These are phyloP conservation scores for Aspergillus sp. DNA, from an alignment of 2,329 filamentous ascomycete genomes.

Conservation along the genomic window DNA sequence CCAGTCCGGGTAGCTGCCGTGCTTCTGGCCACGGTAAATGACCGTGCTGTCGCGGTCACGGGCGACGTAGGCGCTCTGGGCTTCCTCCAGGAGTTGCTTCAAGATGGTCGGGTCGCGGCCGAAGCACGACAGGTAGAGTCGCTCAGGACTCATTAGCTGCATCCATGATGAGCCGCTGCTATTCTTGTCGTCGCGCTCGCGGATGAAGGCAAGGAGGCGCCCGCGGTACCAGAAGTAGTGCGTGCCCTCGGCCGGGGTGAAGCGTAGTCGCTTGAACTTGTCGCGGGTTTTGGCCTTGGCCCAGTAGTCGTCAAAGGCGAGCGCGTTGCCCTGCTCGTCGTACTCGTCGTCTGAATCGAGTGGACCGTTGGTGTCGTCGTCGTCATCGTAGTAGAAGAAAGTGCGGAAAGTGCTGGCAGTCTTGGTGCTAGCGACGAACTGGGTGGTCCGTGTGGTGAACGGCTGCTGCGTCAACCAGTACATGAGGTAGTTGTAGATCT, in stretches of 20 bases:
- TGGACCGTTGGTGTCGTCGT: slow-evolving; percentile 21
- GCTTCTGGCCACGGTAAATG: slow-evolving; percentile 37
- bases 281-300: slow-evolving; percentile 38
- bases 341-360: slow-evolving; percentile 26
- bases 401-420: slow-evolving; percentile 46
- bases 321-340: slow-evolving; percentile 30
- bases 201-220: slow-evolving; percentile 46
- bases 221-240: slow-evolving; percentile 69
- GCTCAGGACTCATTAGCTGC: slow-evolving; percentile 23
- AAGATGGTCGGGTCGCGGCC: slow-evolving; percentile 35
- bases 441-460: slow-evolving; percentile 59
- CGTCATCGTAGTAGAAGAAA: slow-evolving; percentile 13
- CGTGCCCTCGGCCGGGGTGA: slow-evolving; percentile 66
- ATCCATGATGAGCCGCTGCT: slow-evolving; percentile 10
- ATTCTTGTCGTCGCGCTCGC: slow-evolving; percentile 27
- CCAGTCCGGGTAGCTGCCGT: slow-evolving; percentile 26
- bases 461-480: slow-evolving; percentile 64
- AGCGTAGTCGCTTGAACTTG: slow-evolving; percentile 42
- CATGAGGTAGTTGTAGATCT: slow-evolving; percentile 72
- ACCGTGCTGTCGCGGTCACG: slow-evolving; percentile 37
- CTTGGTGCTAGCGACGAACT: slow-evolving; percentile 63
- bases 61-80: slow-evolving; percentile 35
- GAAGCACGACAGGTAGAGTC: slow-evolving; percentile 34
- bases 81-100: slow-evolving; percentile 35
- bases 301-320: slow-evolving; percentile 44